These are phyloP conservation scores for Aureococcus anophagefferens DNA, from an alignment of 108 stramenopile species.

Conservation along the genomic window DNA sequence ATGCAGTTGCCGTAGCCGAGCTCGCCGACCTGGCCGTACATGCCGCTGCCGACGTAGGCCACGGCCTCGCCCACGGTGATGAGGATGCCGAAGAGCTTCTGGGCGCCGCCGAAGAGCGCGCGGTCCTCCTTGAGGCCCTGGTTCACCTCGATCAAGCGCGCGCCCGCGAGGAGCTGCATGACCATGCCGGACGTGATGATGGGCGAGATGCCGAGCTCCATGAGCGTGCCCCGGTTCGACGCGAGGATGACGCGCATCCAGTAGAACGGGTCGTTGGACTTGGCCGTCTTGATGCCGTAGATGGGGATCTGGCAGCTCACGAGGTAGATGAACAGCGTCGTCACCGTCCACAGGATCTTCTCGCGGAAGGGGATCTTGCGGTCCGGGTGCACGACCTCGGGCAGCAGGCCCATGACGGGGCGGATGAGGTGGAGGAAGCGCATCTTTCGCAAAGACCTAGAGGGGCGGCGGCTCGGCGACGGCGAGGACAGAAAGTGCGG, in stretches of 20 bases:
- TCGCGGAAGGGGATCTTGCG: constrained; percentile 94
- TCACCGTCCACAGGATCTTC: constrained; percentile 96
- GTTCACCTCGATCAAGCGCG: constrained; percentile 95
- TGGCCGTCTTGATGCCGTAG: constrained; percentile 92
- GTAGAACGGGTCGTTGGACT: constrained; percentile 98
- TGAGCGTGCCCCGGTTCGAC: constrained; percentile 97
- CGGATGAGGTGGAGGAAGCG: constrained; percentile 94
- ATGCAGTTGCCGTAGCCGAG: constrained; percentile 94
- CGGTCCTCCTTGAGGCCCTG: constrained; percentile 97
- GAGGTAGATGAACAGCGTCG: constrained; percentile 97
- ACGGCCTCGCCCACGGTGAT: constrained; percentile 98
- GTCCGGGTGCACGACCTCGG: constrained; percentile 90
- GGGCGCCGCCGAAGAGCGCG: constrained; percentile 90
- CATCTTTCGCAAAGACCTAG: too few relatives aligned
- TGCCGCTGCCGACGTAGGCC: constrained; percentile 94
- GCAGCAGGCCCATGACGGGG: constrained; percentile 94
- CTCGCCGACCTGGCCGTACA: constrained; percentile 90
- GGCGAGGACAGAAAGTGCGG: too few relatives aligned
- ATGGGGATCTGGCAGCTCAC: constrained; percentile 99
- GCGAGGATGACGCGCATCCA: constrained; percentile 99
- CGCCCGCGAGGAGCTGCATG: constrained; percentile 89
- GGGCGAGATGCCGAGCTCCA: constrained; percentile 98
- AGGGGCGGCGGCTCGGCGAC: too few relatives aligned
- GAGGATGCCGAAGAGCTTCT: constrained; percentile 97
- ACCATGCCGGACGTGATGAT: constrained; percentile 88